Percentiles rank a stretch among this genome's conserved stretches.
Evolutionary conservation across 1,284 basidiomycete species (phyloP).

Genomic region (Cutaneotrichosporon sp.): DNA sequence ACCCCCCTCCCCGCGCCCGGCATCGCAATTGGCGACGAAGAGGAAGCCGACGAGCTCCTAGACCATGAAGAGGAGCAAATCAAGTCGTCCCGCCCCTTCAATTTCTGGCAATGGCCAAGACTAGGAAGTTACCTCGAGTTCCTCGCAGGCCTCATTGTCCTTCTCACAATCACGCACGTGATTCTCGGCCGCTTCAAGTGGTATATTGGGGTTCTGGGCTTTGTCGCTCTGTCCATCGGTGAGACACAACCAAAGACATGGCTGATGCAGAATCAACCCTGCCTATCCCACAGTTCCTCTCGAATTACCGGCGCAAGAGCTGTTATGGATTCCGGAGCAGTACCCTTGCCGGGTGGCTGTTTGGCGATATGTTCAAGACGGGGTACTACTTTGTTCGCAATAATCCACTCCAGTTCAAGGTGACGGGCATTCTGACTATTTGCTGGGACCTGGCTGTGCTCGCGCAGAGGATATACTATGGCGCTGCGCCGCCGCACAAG

Average conservation of each 20-base stretch:
- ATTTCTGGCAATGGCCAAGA: conserved; percentile 56
- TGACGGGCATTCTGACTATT: conserved; percentile 51
- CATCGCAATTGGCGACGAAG: neutral
- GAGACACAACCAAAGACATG: neutral
- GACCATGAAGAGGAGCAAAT: neutral
- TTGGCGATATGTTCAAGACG: conserved; percentile 54
- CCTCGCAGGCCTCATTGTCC: conserved; percentile 52
- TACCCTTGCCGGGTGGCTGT: conserved; percentile 55
- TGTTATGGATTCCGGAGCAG: conserved; percentile 56
- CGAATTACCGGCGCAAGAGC: conserved; percentile 55
- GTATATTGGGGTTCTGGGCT: conserved; percentile 55
- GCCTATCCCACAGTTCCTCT: conserved; percentile 57
- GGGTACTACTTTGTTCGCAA: conserved; percentile 55
- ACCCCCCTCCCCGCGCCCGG: conserved; percentile 26
- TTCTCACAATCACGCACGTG: conserved; percentile 48
- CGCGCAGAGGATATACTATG: conserved; percentile 42
- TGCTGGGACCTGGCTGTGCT: conserved; percentile 50
- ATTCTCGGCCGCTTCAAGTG: conserved; percentile 46
- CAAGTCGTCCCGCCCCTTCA: conserved; percentile 36
- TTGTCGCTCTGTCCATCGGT: conserved; percentile 56
- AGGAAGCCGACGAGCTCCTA: conserved; percentile 10
- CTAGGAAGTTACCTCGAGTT: conserved; percentile 57
- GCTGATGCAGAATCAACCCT: conserved; percentile 54
- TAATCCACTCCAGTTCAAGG: conserved; percentile 55
- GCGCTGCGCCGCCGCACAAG: conserved; percentile 28